Evolutionary conservation across 768 basidiomycete genomes (phyloP).

Genomic region (Naganishia vishniacii): DNA sequence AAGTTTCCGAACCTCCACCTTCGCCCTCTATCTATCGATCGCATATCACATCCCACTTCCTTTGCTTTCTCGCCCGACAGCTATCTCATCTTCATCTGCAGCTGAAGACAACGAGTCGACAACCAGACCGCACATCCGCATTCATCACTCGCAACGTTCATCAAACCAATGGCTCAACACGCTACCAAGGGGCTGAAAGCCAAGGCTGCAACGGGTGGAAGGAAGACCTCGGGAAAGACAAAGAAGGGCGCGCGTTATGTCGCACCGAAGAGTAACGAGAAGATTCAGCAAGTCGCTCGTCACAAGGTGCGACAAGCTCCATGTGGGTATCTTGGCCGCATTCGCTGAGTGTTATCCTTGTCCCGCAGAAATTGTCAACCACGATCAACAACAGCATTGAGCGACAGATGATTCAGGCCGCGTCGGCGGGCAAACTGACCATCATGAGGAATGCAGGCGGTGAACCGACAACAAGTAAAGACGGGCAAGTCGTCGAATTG

Average conservation of each 20-base stretch:
- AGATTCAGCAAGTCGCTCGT: slow-evolving; percentile 11
- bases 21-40: no score
- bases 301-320: slow-evolving; percentile 14
- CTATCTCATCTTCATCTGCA: no score
- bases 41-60: no score
- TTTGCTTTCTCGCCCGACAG: no score
- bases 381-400: slow-evolving; percentile 92
- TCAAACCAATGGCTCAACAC: slow-evolving; percentile 27
- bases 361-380: slow-evolving; percentile 68
- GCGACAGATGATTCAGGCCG: slow-evolving; percentile 80
- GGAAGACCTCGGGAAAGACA: slow-evolving; percentile 21
- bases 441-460: slow-evolving; percentile 58
- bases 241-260: slow-evolving; percentile 21
- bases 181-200: slow-evolving; percentile 21
- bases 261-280: slow-evolving; percentile 16
- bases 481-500: neutral
- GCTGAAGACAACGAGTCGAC: no score
- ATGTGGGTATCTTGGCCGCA: neutral
- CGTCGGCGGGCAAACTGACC: slow-evolving; percentile 79
- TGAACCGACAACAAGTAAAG: slow-evolving; percentile 1
- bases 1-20: slow-evolving; percentile 2
- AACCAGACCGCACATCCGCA: no score
- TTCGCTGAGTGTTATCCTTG: neutral
- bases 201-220: slow-evolving; percentile 22
- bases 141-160: no score